Conservation (phyloP, 2,329 filamentous ascomycete genomes). For the Aotearoamyces nothofagi region DNA sequence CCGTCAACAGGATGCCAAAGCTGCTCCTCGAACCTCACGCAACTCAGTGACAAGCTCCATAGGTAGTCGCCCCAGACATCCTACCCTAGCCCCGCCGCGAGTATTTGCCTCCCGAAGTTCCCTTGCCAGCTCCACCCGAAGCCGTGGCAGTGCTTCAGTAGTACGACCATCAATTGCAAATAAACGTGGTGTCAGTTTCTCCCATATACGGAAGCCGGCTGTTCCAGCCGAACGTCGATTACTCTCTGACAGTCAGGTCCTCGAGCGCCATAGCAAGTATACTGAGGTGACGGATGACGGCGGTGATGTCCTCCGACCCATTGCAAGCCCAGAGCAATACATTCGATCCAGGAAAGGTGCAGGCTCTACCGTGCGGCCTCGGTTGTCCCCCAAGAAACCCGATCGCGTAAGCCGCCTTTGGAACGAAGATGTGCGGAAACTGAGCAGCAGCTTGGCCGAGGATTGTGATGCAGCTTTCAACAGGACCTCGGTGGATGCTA, state of each 20-base stretch:
- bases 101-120: conserved; percentile 29
- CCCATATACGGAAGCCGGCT: conserved; percentile 27
- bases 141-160: conserved; percentile 19
- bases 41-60: conserved; percentile 4
- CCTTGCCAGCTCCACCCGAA: conserved; percentile 27
- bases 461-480: conserved; percentile 91
- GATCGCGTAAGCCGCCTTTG: conserved; percentile 22
- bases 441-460: conserved; percentile 73
- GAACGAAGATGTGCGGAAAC: conserved; percentile 67
- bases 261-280: conserved; percentile 9
- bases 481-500: conserved; percentile 33
- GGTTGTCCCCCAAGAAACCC: conserved; percentile 5
- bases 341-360: conserved; percentile 16
- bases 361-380: conserved; percentile 3
- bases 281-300: conserved; percentile 12
- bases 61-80: conserved; percentile 5
- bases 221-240: conserved; percentile 5
- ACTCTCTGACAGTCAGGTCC: neutral
- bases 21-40: conserved; percentile 3
- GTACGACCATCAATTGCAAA: conserved; percentile 31
- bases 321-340: conserved; percentile 9
- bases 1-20: conserved; percentile 1
- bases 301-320: conserved; percentile 6
- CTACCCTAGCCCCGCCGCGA: conserved; percentile 8
- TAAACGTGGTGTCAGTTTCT: conserved; percentile 49